These are phyloP conservation scores for Starmera dryadoides DNA, from an alignment of 805 yeast species.

Conservation along the genomic window DNA sequence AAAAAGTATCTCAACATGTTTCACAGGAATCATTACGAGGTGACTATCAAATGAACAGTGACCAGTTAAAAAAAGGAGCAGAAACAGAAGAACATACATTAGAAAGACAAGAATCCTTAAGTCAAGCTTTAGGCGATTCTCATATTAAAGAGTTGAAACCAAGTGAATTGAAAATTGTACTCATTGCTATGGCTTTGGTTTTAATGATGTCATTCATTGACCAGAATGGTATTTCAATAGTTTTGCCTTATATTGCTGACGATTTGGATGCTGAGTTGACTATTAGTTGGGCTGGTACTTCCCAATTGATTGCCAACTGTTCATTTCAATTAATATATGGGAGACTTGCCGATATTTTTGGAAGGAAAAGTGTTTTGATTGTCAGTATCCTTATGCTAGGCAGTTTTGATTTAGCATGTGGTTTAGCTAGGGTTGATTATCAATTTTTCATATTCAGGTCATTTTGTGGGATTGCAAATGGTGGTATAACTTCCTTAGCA, in stretches of 20 bases:
- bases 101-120: conserved; percentile 35
- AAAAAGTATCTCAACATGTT: no score
- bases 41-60: no score
- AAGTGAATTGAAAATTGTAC: no score
- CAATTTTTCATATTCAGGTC: conserved; percentile 47
- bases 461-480: conserved; percentile 48
- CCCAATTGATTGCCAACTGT: conserved; percentile 42
- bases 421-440: conserved; percentile 39
- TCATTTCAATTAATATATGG: conserved; percentile 47
- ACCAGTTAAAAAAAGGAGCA: no score
- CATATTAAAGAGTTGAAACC: conserved; percentile 3
- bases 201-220: conserved; percentile 7
- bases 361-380: conserved; percentile 38
- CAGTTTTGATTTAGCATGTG: conserved; percentile 41
- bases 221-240: conserved; percentile 6
- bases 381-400: conserved; percentile 31
- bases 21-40: no score
- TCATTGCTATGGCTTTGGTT: conserved; percentile 3
- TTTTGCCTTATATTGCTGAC: conserved; percentile 33
- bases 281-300: conserved; percentile 55
- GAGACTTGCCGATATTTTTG: conserved; percentile 48
- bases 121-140: neutral
- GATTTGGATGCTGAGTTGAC: conserved; percentile 39
- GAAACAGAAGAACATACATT: neutral
- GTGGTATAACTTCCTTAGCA: conserved; percentile 42